phyloP scores from a whole-genome alignment of 2,329 filamentous ascomycete genomes.

The Talaromyces sp. region DNA sequence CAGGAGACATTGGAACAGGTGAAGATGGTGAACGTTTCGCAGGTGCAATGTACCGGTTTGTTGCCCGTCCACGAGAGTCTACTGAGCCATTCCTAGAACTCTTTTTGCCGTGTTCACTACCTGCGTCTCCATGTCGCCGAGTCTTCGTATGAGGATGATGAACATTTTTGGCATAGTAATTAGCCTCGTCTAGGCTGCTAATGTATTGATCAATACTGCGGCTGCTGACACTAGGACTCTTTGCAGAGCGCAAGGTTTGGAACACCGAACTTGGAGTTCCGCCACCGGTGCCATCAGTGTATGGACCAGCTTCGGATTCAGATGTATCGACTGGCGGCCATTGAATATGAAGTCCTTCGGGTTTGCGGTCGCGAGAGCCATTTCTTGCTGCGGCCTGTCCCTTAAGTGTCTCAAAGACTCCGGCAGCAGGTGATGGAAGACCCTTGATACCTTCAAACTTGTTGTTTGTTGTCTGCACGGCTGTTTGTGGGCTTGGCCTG shows the following conservation, averaged over 20 bases:
- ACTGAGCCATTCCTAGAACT: slow-evolving; percentile 61
- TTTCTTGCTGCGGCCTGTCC: slow-evolving; percentile 55
- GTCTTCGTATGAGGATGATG: slow-evolving; percentile 48
- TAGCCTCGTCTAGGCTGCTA: slow-evolving; percentile 76
- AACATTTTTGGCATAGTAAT: slow-evolving; percentile 56
- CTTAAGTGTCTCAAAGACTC: slow-evolving; percentile 61
- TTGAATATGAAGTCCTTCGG: slow-evolving; percentile 67
- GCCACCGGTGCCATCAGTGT: slow-evolving; percentile 52
- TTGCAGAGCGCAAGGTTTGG: slow-evolving; percentile 49
- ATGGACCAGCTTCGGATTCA: slow-evolving; percentile 45
- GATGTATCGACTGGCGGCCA: slow-evolving; percentile 52
- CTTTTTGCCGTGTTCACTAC: slow-evolving; percentile 46
- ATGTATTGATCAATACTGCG: slow-evolving; percentile 80
- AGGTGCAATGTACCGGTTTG: slow-evolving; percentile 66
- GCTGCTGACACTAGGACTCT: slow-evolving; percentile 58
- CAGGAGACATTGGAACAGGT: slow-evolving; percentile 89
- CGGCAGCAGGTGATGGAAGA: slow-evolving; percentile 66
- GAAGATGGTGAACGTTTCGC: slow-evolving; percentile 87
- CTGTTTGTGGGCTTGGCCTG: slow-evolving; percentile 55
- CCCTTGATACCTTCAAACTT: slow-evolving; percentile 54
- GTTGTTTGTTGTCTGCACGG: slow-evolving; percentile 66
- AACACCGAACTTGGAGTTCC: slow-evolving; percentile 37
- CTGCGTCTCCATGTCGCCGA: slow-evolving; percentile 45
- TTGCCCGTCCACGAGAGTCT: slow-evolving; percentile 63
- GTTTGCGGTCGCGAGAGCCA: slow-evolving; percentile 73